phyloP scores from a whole-genome alignment of 2,329 filamentous ascomycete species.

The Penicillium decumbens region DNA sequence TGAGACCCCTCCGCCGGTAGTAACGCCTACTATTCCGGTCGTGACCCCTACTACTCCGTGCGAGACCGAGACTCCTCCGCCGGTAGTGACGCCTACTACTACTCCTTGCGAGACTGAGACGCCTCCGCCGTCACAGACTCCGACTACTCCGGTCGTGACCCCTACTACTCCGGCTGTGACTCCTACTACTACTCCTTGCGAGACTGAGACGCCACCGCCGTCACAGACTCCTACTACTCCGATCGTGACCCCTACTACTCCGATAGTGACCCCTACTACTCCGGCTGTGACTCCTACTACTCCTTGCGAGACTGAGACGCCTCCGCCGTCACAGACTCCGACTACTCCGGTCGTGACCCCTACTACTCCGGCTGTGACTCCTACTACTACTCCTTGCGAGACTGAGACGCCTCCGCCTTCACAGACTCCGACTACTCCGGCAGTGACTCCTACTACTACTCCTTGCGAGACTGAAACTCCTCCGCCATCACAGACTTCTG shows the following conservation, averaged over 20 bases:
- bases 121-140: background rate
- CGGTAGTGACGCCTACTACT: background rate
- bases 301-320: slow-evolving; percentile 3
- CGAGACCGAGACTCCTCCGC: background rate
- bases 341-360: background rate
- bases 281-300: too few relatives aligned
- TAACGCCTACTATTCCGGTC: slow-evolving; percentile 1
- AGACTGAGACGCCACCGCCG: background rate
- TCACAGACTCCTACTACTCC: too few relatives aligned
- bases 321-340: background rate
- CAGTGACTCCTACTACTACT: background rate
- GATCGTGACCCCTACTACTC: background rate
- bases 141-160: background rate
- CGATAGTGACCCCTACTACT: background rate
- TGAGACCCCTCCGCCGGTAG: slow-evolving; percentile 4
- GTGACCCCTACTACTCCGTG: background rate
- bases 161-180: background rate
- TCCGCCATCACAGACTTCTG: background rate
- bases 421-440: slow-evolving; percentile 1
- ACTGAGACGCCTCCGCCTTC: background rate
- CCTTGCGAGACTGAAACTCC: slow-evolving; percentile 3
- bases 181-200: background rate
- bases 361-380: background rate
- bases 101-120: background rate
- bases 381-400: background rate